phyloP scores from a whole-genome alignment of 1,284 basidiomycete species.

The Ceratobasidium sp. region DNA sequence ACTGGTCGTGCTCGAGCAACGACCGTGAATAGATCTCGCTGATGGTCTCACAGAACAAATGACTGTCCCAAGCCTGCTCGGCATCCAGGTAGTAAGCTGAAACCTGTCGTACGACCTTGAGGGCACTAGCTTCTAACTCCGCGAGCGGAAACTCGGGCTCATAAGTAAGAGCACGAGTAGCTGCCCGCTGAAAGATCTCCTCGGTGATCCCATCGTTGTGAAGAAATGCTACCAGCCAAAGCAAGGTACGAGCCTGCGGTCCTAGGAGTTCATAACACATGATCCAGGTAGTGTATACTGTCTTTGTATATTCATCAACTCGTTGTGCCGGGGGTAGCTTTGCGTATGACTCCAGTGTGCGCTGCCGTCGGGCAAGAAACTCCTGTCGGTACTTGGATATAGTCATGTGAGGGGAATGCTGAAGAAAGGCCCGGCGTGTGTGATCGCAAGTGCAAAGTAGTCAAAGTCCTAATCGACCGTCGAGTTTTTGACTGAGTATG shows the following conservation, averaged over 20 bases:
- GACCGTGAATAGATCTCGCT: too few relatives aligned
- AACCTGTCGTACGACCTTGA: too few relatives aligned
- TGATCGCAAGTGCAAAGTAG: conserved; percentile 9
- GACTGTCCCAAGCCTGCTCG: too few relatives aligned
- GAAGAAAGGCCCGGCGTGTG: conserved; percentile 29
- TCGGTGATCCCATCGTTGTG: neutral
- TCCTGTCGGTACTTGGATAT: conserved; percentile 4
- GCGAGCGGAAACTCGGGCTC: neutral
- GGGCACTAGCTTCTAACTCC: neutral
- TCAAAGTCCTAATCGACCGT: conserved; percentile 7
- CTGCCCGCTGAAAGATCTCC: neutral
- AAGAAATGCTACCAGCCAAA: conserved; percentile 10
- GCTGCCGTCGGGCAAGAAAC: neutral
- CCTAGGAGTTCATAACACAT: conserved; percentile 10
- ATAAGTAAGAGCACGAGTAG: neutral
- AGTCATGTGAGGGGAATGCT: neutral
- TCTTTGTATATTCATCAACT: conserved; percentile 13
- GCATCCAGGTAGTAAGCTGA: too few relatives aligned
- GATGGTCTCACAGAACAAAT: too few relatives aligned
- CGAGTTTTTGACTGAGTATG: neutral
- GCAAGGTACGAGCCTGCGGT: neutral
- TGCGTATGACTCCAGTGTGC: neutral
- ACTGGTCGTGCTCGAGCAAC: too few relatives aligned
- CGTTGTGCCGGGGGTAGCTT: neutral
- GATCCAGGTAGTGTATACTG: conserved; percentile 18